Conservation (phyloP, 2,329 filamentous ascomycete genomes). For the Fusarium sulawesiense region DNA sequence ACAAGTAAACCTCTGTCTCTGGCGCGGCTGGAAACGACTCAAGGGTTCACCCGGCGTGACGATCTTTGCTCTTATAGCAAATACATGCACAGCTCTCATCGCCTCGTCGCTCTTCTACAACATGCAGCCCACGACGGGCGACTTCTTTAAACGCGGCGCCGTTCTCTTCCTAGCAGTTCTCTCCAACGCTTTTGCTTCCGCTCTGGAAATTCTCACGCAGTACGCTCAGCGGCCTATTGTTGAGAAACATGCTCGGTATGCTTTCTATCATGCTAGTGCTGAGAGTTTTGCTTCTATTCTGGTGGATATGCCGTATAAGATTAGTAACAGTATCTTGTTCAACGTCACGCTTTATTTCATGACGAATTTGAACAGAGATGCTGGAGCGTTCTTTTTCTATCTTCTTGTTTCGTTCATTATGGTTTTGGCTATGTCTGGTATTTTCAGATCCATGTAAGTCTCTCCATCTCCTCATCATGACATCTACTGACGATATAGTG, state of each 20-base stretch:
- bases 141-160: slow-evolving; percentile 52
- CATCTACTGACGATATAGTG: slow-evolving; percentile 24
- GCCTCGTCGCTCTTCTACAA: slow-evolving; percentile 38
- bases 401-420: slow-evolving; percentile 61
- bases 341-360: slow-evolving; percentile 63
- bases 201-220: slow-evolving; percentile 53
- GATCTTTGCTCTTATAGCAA: slow-evolving; percentile 27
- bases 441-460: slow-evolving; percentile 60
- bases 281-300: slow-evolving; percentile 53
- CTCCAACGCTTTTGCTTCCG: slow-evolving; percentile 60
- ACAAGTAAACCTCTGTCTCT: slow-evolving; percentile 58
- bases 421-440: slow-evolving; percentile 72
- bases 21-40: slow-evolving; percentile 55
- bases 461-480: too few relatives aligned
- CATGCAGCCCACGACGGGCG: slow-evolving; percentile 23
- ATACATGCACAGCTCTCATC: slow-evolving; percentile 22
- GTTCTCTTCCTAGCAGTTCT: slow-evolving; percentile 66
- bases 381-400: slow-evolving; percentile 61
- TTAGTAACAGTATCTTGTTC: slow-evolving; percentile 54
- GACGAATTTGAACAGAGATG: slow-evolving; percentile 57
- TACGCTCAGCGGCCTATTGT: slow-evolving; percentile 54
- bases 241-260: slow-evolving; percentile 55
- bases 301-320: slow-evolving; percentile 58
- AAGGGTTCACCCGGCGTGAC: slow-evolving; percentile 44
- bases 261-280: slow-evolving; percentile 54